Evolutionary conservation across 441 rosid species (phyloP).

Genomic region (Euphorbia corollata): DNA sequence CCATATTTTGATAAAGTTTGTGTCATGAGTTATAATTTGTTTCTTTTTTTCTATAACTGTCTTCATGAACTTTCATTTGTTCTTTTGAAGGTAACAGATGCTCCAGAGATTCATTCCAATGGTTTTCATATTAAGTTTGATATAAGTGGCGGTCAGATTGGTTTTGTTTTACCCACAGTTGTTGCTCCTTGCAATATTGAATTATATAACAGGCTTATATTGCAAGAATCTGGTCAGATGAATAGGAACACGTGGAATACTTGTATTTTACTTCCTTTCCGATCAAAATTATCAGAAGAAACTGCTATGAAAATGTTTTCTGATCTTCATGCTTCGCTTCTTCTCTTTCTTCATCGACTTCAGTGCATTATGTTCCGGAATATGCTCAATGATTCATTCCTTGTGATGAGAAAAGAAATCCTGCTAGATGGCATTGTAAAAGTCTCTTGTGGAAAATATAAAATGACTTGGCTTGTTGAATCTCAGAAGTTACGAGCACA

Average conservation of each 20-base stretch:
- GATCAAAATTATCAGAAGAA: constrained; percentile 50
- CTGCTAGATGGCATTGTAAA: constrained; percentile 67
- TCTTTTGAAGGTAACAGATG: constrained; percentile 68
- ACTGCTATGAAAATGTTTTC: constrained; percentile 71
- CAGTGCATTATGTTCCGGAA: constrained; percentile 73
- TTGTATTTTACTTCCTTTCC: constrained; percentile 88
- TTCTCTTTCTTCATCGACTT: constrained; percentile 93
- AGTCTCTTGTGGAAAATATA: constrained; percentile 69
- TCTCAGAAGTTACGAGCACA: constrained; percentile 63
- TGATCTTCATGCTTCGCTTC: constrained; percentile 91
- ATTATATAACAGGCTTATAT: constrained; percentile 41
- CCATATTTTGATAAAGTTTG: neutral
- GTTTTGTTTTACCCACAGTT: constrained; percentile 83
- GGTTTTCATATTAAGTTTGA: constrained; percentile 97
- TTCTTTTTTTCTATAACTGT: constrained; percentile 1
- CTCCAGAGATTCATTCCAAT: constrained; percentile 99
- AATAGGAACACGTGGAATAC: constrained; percentile 65
- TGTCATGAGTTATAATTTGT: neutral
- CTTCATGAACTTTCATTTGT: constrained; percentile 18
- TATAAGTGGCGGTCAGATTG: constrained; percentile 90
- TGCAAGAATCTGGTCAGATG: constrained; percentile 29
- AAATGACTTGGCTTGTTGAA: constrained; percentile 87
- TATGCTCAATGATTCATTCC: constrained; percentile 53
- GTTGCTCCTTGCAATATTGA: constrained; percentile 67
- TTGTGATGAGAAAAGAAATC: constrained; percentile 77